Evolutionary conservation across 2,329 filamentous ascomycete species (phyloP).

Genomic region (Alternaria postmessia): DNA sequence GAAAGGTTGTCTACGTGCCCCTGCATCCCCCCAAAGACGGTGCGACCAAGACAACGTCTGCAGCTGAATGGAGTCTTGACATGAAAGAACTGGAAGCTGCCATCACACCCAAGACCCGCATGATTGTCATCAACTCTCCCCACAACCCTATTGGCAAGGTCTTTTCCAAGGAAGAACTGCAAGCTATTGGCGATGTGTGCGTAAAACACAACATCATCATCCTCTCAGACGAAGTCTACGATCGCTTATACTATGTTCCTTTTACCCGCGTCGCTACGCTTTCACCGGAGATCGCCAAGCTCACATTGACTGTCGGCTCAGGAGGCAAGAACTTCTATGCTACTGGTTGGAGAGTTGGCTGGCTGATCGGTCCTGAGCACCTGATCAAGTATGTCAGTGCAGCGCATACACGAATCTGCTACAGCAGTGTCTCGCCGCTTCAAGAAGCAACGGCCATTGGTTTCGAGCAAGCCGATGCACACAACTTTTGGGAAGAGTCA

Average conservation of each 20-base stretch:
- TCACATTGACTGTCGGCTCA: conserved; percentile 93
- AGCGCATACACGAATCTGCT: conserved; percentile 96
- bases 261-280: conserved; percentile 93
- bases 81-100: conserved; percentile 81
- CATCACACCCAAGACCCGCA: conserved; percentile 87
- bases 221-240: conserved; percentile 77
- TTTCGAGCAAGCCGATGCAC: conserved; percentile 85
- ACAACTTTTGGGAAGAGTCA: conserved; percentile 87
- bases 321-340: conserved; percentile 99
- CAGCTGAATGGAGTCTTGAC: conserved; percentile 87
- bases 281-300: conserved; percentile 84
- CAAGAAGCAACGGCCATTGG: conserved; percentile 95
- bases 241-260: conserved; percentile 91
- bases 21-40: conserved; percentile 87
- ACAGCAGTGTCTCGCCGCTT: conserved; percentile 88
- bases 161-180: conserved; percentile 82
- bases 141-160: conserved; percentile 99
- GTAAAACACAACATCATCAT: conserved; percentile 95
- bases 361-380: conserved; percentile 88
- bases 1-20: conserved; percentile 94
- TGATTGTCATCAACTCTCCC: conserved; percentile 90
- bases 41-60: conserved; percentile 79
- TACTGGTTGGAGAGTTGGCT: conserved; percentile 96
- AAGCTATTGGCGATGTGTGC: conserved; percentile 85
- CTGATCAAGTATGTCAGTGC: conserved; percentile 91